Conservation (phyloP, 2,329 filamentous ascomycete species). For the Setomelanomma holmii region DNA sequence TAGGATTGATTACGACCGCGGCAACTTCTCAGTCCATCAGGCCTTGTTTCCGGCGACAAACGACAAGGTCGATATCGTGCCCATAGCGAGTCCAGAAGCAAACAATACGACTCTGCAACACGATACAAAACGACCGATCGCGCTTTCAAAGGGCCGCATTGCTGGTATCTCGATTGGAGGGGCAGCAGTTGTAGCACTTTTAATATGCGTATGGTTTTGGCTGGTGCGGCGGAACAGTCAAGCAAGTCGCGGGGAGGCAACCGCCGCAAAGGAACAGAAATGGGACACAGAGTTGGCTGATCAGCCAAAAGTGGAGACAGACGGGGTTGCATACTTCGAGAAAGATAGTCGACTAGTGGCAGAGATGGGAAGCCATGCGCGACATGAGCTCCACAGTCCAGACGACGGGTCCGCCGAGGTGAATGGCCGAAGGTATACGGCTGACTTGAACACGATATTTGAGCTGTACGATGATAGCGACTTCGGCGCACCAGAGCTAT, state of each 20-base stretch:
- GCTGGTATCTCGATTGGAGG: constrained; percentile 5
- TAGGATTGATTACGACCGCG: constrained; percentile 52
- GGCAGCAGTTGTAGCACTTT: not conserved
- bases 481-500: not conserved
- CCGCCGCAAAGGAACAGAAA: not conserved
- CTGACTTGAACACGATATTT: not conserved
- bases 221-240: not conserved
- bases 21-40: constrained; percentile 40
- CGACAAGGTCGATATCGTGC: constrained; percentile 9
- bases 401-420: not conserved
- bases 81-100: constrained; percentile 1
- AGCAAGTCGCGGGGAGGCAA: not conserved
- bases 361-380: constrained; percentile 14
- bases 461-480: constrained; percentile 4
- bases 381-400: constrained; percentile 5
- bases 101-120: not conserved
- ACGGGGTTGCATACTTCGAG: constrained; percentile 10
- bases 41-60: constrained; percentile 12
- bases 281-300: constrained; percentile 2
- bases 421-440: not conserved
- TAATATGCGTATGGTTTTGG: not conserved
- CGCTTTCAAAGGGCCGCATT: not conserved
- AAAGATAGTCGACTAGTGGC: constrained; percentile 8
- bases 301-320: constrained; percentile 8
- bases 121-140: not conserved